Evolutionary conservation across 2,329 filamentous ascomycete genomes (phyloP), one percentile per base, ranked within the genome.

Genomic region (Clonostachys chloroleuca): DNA sequence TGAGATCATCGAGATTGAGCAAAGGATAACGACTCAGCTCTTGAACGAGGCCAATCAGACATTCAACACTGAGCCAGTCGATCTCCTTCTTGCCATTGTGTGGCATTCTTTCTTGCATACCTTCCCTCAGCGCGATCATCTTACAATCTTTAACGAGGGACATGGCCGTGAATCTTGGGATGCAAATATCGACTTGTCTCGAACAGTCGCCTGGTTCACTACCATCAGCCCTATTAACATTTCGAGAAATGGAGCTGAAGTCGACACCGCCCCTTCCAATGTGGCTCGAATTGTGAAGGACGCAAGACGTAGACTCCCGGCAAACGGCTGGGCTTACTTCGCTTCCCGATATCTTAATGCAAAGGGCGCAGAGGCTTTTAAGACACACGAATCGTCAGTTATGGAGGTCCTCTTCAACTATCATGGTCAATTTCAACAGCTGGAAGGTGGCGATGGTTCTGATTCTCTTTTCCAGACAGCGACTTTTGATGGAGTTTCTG

Each of bases 371-470:
- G 49, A 66, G 37, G 51, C 59, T 33, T 69, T 65, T 51, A 49
- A 52, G 2, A 52, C 62, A 2, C 63, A 69, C 49, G 58, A 57
- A 8, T 5, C 24, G n/a, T 16, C 56, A 51, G n/a, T 42, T 6
- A 13, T 44, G n/a, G 46, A 48, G 35, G 17, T 78, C 2, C 56
- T 71, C 0, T 75, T 78, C 60, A 78, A 78, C 54, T 78, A 73
- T 49, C 72, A 9, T 59, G 68, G 44, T 1, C 50, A 52, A 34
- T 63, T 57, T 24, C 60, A 63, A 16, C 60, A 63, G 8, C 52
- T 63, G 1, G 59, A 63, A 18, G 54, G 53, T 6, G 48, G 53
- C 4, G 44, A 48, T 10, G 44, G 2, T 56, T 49, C 1, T 56
- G 56, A 5, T 49, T 62, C 0, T 9, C 35, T 49, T 7, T 33